Conservation (phyloP, 768 basidiomycete genomes). For the Thelephora ganbajun region DNA sequence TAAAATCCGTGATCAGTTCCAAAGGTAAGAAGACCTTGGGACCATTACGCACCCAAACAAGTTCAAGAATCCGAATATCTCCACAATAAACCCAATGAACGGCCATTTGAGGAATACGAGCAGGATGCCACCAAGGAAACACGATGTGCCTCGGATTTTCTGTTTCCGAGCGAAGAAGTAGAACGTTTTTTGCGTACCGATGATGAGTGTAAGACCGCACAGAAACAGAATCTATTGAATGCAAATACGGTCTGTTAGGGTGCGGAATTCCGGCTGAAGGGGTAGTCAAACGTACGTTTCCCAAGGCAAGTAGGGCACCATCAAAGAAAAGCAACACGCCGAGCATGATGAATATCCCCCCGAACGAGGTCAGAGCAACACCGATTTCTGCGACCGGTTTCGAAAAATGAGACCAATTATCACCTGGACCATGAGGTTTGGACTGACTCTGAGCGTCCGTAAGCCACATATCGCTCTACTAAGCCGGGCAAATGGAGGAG, state of each 20-base stretch:
- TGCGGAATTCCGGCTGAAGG: not conserved
- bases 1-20: not conserved
- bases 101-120: constrained; percentile 96
- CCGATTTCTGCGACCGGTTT: constrained; percentile 66
- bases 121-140: constrained; percentile 81
- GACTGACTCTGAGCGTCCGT: constrained; percentile 50
- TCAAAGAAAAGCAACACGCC: constrained; percentile 96
- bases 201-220: constrained; percentile 88
- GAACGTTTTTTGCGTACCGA: constrained; percentile 93
- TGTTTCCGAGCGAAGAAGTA: constrained; percentile 95
- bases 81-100: constrained; percentile 83
- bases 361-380: constrained; percentile 92
- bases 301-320: constrained; percentile 88
- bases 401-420: not conserved
- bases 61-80: constrained; percentile 94
- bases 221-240: constrained; percentile 84
- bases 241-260: not conserved
- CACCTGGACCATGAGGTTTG: not conserved
- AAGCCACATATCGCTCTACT: constrained; percentile 37
- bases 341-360: constrained; percentile 89
- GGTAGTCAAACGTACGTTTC: constrained; percentile 54
- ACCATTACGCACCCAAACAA: constrained; percentile 69
- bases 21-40: not conserved
- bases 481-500: not conserved
- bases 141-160: constrained; percentile 81